Conservation (phyloP, 495 filamentous ascomycete genomes). For the Penicillium canariense region DNA sequence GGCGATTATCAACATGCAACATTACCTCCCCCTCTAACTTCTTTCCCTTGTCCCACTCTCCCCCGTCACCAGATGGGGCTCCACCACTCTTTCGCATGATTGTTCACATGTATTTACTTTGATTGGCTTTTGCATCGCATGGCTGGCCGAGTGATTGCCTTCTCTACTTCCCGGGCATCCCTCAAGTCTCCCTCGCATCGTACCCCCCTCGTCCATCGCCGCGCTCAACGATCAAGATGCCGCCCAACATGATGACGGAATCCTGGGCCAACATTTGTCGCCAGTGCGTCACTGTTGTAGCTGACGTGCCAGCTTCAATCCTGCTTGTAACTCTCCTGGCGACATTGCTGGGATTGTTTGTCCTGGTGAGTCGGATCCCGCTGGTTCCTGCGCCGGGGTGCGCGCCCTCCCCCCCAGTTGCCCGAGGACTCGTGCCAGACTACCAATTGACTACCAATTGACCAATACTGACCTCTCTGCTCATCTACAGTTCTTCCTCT, state of each 20-base stretch:
- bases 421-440: background rate
- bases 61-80: constrained; percentile 3
- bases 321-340: constrained; percentile 30
- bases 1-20: constrained; percentile 32
- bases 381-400: background rate
- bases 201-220: constrained; percentile 5
- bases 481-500: constrained; percentile 59
- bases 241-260: constrained; percentile 30
- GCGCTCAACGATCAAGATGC: constrained; percentile 2
- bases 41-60: background rate
- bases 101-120: constrained; percentile 10
- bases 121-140: constrained; percentile 23
- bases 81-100: constrained; percentile 1
- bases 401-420: background rate
- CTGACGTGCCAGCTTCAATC: constrained; percentile 31
- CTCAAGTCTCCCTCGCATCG: constrained; percentile 17
- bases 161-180: constrained; percentile 25
- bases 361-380: constrained; percentile 33
- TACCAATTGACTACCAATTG: constrained; percentile 2
- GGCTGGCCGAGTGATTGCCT: constrained; percentile 36
- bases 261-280: constrained; percentile 34
- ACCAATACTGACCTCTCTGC: constrained; percentile 10
- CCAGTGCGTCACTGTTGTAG: constrained; percentile 32
- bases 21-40: constrained; percentile 9
- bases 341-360: constrained; percentile 33